Base-by-base conservation (phyloP, 345 rosid genomes). In the Rhizophora apiculata region DNA sequence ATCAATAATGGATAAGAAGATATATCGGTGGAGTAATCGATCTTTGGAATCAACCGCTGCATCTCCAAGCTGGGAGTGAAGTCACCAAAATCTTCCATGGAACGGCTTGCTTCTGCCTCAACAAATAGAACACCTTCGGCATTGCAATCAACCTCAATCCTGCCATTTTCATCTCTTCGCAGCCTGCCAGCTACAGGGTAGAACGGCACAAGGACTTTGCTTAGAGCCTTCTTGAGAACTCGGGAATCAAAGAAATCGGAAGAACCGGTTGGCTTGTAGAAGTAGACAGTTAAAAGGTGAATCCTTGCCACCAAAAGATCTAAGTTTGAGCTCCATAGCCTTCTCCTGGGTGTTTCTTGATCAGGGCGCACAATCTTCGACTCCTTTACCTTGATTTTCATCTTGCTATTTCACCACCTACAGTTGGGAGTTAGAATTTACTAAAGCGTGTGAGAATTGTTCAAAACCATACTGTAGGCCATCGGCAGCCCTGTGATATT, bases 121-220 rank as follows among this genome's bases (percentile, higher is more conserved):
- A 74, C 10, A 6, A 77, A 76, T 18, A 70, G 16, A 21, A 69
- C 78, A 11, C 83, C 86, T 19, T 76, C 73, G 1, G 65, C 73
- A 8, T 81, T 79, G 31, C 87, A 81, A 20, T 46, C 2, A 4
- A 83, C 69, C 71, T 83, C 68, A 39, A 76, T 27, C 19, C 87
- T 65, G 0, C 81, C 81, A 20, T 65, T 54, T 8, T 61, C 74
- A 26, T 75, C 72, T 34, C 24, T 21, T 8, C 61, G 75, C 9
- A 80, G n/a, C 29, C 86, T 67, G 0, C 84, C 84, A 1, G 82
- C 86, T 15, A 69, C 60, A 0, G 84, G 84, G 43, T 82, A 78
- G 48, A 80, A 80, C 1, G 74, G 73, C 6, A 78, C 86, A 0
- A 80, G 74, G 65, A 61, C 69, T 11, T 68, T 24, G 48, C 79